A percentile compares a stretch with the other conserved stretches of the same genome.
Evolutionary conservation across 805 yeast genomes (phyloP).

Genomic region (Metschnikowia colocasiae): DNA sequence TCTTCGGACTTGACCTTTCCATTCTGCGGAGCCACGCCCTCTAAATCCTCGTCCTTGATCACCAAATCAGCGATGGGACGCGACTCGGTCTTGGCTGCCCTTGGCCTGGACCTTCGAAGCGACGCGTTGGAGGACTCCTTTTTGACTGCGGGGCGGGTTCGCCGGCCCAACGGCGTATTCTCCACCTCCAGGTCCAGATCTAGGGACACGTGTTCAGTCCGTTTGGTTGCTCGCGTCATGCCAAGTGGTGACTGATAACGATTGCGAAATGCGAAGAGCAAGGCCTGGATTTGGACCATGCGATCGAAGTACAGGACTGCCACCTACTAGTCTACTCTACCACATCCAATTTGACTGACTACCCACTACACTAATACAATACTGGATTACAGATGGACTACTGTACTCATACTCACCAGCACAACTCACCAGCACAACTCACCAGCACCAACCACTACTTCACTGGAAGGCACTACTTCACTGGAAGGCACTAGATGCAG

Average conservation of each 20-base stretch:
- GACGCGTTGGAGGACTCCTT: neutral
- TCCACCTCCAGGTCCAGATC: slow-evolving; percentile 1
- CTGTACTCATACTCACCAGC: too few relatives aligned
- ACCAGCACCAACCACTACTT: too few relatives aligned
- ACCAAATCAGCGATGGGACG: neutral
- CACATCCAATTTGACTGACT: too few relatives aligned
- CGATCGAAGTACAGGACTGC: too few relatives aligned
- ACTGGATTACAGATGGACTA: too few relatives aligned
- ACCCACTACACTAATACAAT: too few relatives aligned
- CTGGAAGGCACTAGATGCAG: too few relatives aligned
- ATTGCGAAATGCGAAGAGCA: slow-evolving; percentile 7
- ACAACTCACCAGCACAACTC: too few relatives aligned
- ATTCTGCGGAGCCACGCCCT: neutral
- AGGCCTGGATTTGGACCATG: neutral
- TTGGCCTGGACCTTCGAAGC: neutral
- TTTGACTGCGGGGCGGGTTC: neutral
- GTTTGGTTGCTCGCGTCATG: neutral
- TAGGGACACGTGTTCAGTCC: neutral
- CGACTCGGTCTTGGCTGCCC: slow-evolving; percentile 1
- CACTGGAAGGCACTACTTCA: too few relatives aligned
- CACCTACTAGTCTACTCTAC: too few relatives aligned
- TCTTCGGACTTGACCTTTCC: neutral
- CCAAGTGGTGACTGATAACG: neutral
- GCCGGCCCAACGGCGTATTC: neutral
- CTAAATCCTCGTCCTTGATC: neutral